These are phyloP conservation scores for Alternaria solani DNA, from an alignment of 2,329 filamentous ascomycete genomes.

Conservation along the genomic window DNA sequence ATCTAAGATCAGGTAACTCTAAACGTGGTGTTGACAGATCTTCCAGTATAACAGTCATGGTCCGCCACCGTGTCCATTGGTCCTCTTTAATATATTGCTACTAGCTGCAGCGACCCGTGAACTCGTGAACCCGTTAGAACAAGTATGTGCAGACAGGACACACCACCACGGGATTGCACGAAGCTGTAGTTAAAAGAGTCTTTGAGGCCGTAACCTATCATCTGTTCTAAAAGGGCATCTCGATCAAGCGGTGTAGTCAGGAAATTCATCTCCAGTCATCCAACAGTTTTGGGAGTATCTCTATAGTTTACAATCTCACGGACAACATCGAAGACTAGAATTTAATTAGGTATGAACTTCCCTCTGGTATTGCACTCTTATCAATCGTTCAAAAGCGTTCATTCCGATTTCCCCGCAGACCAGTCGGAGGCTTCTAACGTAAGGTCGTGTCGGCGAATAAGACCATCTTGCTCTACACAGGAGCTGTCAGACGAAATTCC, in stretches of 20 bases:
- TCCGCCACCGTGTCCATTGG: no score
- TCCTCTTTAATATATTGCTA: background rate
- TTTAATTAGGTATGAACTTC: no score
- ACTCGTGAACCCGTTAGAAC: background rate
- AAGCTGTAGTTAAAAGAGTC: background rate
- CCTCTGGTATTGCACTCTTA: background rate
- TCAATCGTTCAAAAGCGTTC: background rate
- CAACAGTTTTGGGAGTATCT: background rate
- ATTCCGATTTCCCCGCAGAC: background rate
- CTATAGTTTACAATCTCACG: background rate
- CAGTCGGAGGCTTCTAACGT: background rate
- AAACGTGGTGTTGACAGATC: no score
- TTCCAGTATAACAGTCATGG: no score
- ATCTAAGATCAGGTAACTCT: no score
- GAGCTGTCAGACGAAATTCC: background rate
- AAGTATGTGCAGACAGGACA: background rate
- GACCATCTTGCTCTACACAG: background rate
- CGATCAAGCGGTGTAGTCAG: background rate
- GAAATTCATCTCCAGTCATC: background rate
- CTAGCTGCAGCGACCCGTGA: background rate
- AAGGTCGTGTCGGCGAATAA: background rate
- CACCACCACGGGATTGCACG: background rate
- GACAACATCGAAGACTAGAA: background rate
- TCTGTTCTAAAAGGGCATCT: background rate
- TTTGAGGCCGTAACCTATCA: background rate